phyloP scores from a whole-genome alignment of 345 rosid species.

The Balakata baccata region DNA sequence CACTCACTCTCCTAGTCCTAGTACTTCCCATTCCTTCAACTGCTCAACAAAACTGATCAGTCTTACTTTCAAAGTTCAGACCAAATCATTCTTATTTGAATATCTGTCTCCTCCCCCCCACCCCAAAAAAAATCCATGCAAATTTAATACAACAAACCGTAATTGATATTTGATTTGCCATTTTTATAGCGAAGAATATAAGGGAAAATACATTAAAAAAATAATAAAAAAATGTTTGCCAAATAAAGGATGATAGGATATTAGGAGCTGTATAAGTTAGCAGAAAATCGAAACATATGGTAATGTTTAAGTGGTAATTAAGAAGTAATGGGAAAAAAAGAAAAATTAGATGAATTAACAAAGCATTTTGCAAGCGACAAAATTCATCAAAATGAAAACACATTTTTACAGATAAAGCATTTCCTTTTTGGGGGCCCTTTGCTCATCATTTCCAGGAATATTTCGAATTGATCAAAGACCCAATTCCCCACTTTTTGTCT shows the following conservation, averaged over 20 bases:
- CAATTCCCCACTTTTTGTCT: slow-evolving; percentile 40
- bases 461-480: slow-evolving; percentile 34
- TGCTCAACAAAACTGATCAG: not conserved
- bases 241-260: no score
- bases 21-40: no score
- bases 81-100: slow-evolving; percentile 53
- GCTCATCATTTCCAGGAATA: slow-evolving; percentile 40
- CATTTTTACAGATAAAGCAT: slow-evolving; percentile 7
- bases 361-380: no score
- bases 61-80: slow-evolving; percentile 26
- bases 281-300: no score
- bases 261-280: no score
- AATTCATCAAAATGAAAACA: slow-evolving; percentile 2
- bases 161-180: no score
- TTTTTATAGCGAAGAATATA: no score
- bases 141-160: not conserved
- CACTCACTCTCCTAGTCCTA: slow-evolving; percentile 11
- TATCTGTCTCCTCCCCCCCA: slow-evolving; percentile 38
- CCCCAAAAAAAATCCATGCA: slow-evolving; percentile 32
- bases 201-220: no score
- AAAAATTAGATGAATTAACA: no score
- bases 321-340: no score
- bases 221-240: no score
- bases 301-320: no score
- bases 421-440: slow-evolving; percentile 22